phyloP scores from a whole-genome alignment of 2,329 filamentous ascomycete species.

The Penicillium brevicompactum region DNA sequence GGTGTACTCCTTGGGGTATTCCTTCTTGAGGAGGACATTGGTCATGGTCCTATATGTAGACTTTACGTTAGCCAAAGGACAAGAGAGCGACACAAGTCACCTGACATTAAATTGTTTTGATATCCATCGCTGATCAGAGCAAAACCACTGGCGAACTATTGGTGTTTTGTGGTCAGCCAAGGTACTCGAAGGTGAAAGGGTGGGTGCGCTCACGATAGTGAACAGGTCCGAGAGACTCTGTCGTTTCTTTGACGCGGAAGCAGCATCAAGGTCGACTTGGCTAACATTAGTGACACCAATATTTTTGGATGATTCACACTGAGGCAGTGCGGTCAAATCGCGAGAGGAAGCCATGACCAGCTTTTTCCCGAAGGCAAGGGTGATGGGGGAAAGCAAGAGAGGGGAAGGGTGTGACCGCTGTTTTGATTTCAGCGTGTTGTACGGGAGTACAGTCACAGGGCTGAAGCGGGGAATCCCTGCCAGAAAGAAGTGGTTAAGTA shows the following conservation, averaged over 20 bases:
- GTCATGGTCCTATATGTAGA: slow-evolving; percentile 27
- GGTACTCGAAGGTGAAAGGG: neutral
- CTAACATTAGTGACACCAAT: neutral
- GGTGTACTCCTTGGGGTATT: slow-evolving; percentile 30
- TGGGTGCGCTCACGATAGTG: slow-evolving; percentile 25
- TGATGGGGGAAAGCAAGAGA: neutral
- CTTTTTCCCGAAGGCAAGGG: neutral
- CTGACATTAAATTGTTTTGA: slow-evolving; percentile 33
- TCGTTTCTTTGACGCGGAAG: slow-evolving; percentile 17
- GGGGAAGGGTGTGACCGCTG: neutral
- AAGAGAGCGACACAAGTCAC: slow-evolving; percentile 1
- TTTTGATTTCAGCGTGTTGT: neutral
- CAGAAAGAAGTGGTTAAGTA: neutral
- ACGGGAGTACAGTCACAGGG: neutral
- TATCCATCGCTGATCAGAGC: slow-evolving; percentile 35
- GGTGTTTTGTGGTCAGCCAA: neutral
- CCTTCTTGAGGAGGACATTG: slow-evolving; percentile 31
- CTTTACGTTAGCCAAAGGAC: neutral
- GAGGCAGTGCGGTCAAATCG: neutral
- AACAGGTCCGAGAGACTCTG: slow-evolving; percentile 32
- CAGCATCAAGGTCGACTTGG: neutral
- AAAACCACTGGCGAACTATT: slow-evolving; percentile 31
- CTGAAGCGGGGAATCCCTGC: neutral
- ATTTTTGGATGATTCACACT: neutral
- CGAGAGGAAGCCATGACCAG: neutral